Evolutionary conservation across 306 rosid species (phyloP).

Genomic region (Malus domestica): ASM211411v1 NC_041802.1:31127001-31127500

Average conservation of each 20-base stretch:
- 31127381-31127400: slow-evolving; percentile 63
- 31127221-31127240: slow-evolving; percentile 7
- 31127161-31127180: not conserved
- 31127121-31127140: slow-evolving; percentile 55
- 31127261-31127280: slow-evolving; percentile 59
- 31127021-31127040: not conserved
- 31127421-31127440: not conserved
- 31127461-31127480: not conserved
- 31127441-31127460: not conserved
- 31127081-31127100: slow-evolving; percentile 61
- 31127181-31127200: not conserved
- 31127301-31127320: slow-evolving; percentile 34
- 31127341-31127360: slow-evolving; percentile 37
- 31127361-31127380: slow-evolving; percentile 69
- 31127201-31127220: not conserved
- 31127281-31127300: slow-evolving; percentile 50
- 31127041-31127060: slow-evolving; percentile 33
- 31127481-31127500: not conserved
- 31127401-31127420: slow-evolving; percentile 39
- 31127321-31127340: slow-evolving; percentile 32
- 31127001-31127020: not conserved
- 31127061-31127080: slow-evolving; percentile 42
- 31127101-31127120: slow-evolving; percentile 56
- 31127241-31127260: slow-evolving; percentile 49
- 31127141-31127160: not conserved